A percentile compares a stretch with the other conserved stretches of the same genome.
Evolutionary conservation across 768 basidiomycete genomes (phyloP).

Genomic region (Hebeloma cylindrosporum): DNA sequence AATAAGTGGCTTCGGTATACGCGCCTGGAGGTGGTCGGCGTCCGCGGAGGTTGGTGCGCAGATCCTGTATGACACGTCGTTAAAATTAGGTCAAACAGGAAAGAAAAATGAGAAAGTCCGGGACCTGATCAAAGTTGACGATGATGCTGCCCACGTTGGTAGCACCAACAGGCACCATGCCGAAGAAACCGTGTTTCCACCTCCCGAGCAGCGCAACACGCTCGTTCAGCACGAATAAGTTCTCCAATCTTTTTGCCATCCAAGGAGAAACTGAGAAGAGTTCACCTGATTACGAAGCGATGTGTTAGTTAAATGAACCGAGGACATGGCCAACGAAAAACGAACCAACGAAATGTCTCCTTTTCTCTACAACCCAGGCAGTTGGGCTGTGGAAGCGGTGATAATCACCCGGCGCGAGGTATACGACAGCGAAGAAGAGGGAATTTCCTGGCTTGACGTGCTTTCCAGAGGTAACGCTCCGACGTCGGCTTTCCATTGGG

Average conservation of each 20-base stretch:
- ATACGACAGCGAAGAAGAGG: constrained; percentile 92
- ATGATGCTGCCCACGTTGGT: constrained; percentile 98
- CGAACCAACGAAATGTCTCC: constrained; percentile 90
- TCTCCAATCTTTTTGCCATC: constrained; percentile 88
- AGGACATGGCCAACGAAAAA: constrained; percentile 4
- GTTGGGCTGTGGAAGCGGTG: constrained; percentile 97
- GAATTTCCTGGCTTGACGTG: constrained; percentile 72
- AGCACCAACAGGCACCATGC: constrained; percentile 97
- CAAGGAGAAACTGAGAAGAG: constrained; percentile 96
- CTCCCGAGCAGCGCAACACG: constrained; percentile 92
- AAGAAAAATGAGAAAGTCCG: constrained; percentile 4
- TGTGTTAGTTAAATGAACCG: neutral
- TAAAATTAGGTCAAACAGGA: constrained; percentile 1
- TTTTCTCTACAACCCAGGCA: constrained; percentile 95
- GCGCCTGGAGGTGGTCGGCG: constrained; percentile 76
- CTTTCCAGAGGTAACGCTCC: constrained; percentile 39
- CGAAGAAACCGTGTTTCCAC: constrained; percentile 95
- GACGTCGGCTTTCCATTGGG: constrained; percentile 24
- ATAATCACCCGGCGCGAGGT: constrained; percentile 98
- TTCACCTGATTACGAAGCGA: constrained; percentile 57
- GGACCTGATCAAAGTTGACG: constrained; percentile 89
- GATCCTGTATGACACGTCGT: constrained; percentile 44
- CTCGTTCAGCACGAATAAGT: constrained; percentile 97
- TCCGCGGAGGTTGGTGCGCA: constrained; percentile 87
- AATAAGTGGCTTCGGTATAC: constrained; percentile 91